Evolutionary conservation across 1,284 basidiomycete species (phyloP), one percentile per base, ranked within the genome.

Genomic region (Trametes hirsuta): DNA sequence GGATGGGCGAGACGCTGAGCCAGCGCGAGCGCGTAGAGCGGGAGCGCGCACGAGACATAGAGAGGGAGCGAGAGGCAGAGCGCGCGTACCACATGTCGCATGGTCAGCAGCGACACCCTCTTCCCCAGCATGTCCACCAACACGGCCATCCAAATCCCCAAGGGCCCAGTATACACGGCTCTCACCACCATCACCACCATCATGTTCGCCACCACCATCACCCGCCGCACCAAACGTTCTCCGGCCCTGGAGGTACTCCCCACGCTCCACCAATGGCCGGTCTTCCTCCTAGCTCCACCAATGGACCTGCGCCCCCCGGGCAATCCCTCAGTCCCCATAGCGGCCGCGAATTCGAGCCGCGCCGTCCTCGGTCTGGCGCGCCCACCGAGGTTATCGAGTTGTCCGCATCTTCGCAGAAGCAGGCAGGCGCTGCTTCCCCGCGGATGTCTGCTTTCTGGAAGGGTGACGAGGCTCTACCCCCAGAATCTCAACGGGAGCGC

Each of bases 361-460:
- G 69, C 6, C 73, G 75, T 22, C 69, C 75, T 6, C 73, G 66
- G 24, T 68, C 72, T 8, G 69, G 74, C 41, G 63, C 71, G 6
- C 78, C 79, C 4, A 79, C 80, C 1, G 84, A 85, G 58, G 68
- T 82, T 47, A 82, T 84, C 47, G 83, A 79, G 44, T 71, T 83
- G 2, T 72, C 78, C 3, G 76, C 78, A 3, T 70, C 75, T 6
- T 35, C 53, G 2, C 57, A 59, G 47, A 71, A 66, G 47, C 62
- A 61, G 15, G 34, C 49, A 6, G 22, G 46, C 1, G 44, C 40
- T 2, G 48, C 68, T 8, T 68, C 67, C 22, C 69, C 69, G 11
- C 57, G 50, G 10, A 63, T 67, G 57, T 58, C 63, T 4, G 50
- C 65, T 1, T 64, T 59, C 36, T 68, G 71, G 66, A 71, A 68